Evolutionary conservation across 192 early-diverging fungal genomes (phyloP).

Genomic region (Phycomyces blakesleeanus): DNA sequence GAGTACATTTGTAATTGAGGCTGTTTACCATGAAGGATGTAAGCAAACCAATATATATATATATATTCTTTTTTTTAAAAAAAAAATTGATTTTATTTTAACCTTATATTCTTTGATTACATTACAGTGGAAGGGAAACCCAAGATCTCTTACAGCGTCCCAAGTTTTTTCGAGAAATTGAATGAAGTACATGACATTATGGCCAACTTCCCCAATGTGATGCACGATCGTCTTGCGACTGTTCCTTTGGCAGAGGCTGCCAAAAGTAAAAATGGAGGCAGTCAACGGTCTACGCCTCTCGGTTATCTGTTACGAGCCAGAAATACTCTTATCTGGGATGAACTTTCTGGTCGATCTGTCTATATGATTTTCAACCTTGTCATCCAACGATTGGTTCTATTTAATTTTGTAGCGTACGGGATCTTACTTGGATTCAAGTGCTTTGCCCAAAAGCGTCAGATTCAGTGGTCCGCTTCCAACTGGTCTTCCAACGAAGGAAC

Average conservation of each 20-base stretch:
- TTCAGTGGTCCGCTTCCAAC: neutral
- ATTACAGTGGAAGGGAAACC: neutral
- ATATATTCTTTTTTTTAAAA: neutral
- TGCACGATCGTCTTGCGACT: conserved; percentile 6
- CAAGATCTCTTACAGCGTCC: neutral
- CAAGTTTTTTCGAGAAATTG: conserved; percentile 6
- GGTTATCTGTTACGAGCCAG: neutral
- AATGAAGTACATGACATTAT: conserved; percentile 21
- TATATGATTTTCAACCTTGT: conserved; percentile 15
- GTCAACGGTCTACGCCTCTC: neutral
- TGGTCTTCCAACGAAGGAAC: no score
- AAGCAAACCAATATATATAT: neutral
- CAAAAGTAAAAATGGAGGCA: neutral
- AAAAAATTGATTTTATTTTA: neutral
- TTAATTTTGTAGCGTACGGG: neutral
- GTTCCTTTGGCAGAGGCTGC: neutral
- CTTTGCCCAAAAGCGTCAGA: neutral
- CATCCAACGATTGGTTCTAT: neutral
- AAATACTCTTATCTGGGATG: conserved; percentile 8
- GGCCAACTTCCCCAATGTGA: conserved; percentile 14
- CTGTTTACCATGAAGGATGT: conserved; percentile 12
- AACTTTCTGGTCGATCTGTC: conserved; percentile 9
- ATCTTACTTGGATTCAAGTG: neutral
- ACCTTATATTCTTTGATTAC: neutral
- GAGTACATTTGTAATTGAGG: conserved; percentile 75